Base-by-base conservation (phyloP, 176 grass and related monocot species). In the Musa acuminata region DNA sequence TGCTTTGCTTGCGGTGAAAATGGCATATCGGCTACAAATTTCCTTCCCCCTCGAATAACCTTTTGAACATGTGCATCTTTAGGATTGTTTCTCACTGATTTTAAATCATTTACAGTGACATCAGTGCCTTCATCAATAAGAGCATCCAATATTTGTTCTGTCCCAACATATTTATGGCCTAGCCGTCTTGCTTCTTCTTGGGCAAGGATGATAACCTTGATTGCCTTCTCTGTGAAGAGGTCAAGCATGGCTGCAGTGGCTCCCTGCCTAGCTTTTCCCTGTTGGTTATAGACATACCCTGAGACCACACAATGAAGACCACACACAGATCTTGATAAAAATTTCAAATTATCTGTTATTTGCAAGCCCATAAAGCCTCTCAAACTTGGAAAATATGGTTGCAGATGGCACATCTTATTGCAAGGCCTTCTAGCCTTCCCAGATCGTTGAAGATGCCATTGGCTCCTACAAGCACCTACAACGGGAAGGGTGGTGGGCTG, bases 101-200 rank as follows among this genome's bases (percentile, higher is more conserved):
- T 70, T 10, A 79, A 53, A 67, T 55, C 64, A 53, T 58, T 70
- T 53, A 8, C 65, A 0, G 24, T 10, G 35, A 79, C 43, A 68
- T 52, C 59, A 29, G 50, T 55, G 50, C 64, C 64, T 17, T 78
- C 63, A 53, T 52, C 64, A 19, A 55, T 69, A 54, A 70, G 64
- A 43, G 50, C 77, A 19, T 69, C 54, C 24, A 79, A 55, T 27
- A 79, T 69, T 52, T 79, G 64, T 65, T 79, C 65, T 53, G 26
- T 68, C 49, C 65, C 77, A 12, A 69, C 24, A 68, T 19, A 21
- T n/a, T 66, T n/a, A 65, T 79, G 77, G 25, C 65, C 77, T 11
- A 69, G 14, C 17, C 64, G 24, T 53, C 14, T 65, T 52, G 76
- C 63, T 66, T 78, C 64, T 66, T 78, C 76, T 27, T 78, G 76